Evolutionary conservation across 2,329 filamentous ascomycete species (phyloP).

Genomic region (Aaosphaeria pasadenensis): DNA sequence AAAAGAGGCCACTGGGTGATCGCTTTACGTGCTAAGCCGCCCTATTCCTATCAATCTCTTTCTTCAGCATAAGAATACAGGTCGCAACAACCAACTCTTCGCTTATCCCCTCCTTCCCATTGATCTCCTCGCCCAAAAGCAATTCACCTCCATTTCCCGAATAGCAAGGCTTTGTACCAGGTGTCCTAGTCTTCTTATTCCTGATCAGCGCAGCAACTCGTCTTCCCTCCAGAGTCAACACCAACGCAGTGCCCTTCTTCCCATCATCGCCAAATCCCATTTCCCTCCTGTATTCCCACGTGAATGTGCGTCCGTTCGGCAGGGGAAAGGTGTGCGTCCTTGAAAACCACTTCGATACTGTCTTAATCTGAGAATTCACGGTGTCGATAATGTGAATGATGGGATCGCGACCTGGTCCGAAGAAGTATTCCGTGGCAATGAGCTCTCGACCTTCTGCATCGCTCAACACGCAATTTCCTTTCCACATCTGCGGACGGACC

Average conservation of each 20-base stretch:
- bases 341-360: constrained; percentile 43
- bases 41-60: constrained; percentile 59
- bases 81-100: constrained; percentile 55
- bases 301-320: constrained; percentile 48
- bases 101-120: constrained; percentile 18
- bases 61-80: constrained; percentile 62
- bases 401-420: constrained; percentile 54
- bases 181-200: constrained; percentile 40
- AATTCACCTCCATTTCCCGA: constrained; percentile 47
- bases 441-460: constrained; percentile 40
- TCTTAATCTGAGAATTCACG: constrained; percentile 27
- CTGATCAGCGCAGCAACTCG: constrained; percentile 40
- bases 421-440: constrained; percentile 56
- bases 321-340: constrained; percentile 48
- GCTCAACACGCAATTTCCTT: constrained; percentile 50
- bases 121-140: constrained; percentile 43
- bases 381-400: constrained; percentile 40
- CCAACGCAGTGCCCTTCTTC: constrained; percentile 16
- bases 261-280: constrained; percentile 10
- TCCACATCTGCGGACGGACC: constrained; percentile 46
- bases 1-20: too few relatives aligned
- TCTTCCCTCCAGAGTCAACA: constrained; percentile 11
- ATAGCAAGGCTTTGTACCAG: constrained; percentile 32
- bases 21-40: constrained; percentile 40
- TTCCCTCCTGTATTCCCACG: constrained; percentile 52